A percentile compares a stretch with the other conserved stretches of the same genome.
Evolutionary conservation across 2,329 filamentous ascomycete species (phyloP).

Genomic region (Calonectria pauciramosa): DNA sequence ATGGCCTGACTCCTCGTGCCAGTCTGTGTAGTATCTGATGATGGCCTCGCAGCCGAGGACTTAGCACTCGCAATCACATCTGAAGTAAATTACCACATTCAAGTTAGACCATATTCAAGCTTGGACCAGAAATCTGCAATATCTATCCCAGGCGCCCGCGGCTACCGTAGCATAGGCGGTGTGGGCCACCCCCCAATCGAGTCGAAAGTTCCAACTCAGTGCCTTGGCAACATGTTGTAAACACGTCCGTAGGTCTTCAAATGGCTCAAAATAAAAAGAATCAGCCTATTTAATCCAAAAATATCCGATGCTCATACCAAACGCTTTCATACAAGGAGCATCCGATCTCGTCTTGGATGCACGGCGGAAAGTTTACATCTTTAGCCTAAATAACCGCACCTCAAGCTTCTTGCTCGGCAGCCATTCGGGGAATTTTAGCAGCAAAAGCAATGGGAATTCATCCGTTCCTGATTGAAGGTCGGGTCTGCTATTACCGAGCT

Average conservation of each 20-base stretch:
- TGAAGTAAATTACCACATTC: no score
- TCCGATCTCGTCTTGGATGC: fast-evolving
- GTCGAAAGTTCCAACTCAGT: not conserved
- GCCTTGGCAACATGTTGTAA: not conserved
- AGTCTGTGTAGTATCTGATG: no score
- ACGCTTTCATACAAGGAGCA: not conserved
- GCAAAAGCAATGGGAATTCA: not conserved
- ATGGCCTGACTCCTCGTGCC: no score
- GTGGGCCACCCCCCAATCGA: no score
- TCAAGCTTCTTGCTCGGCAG: no score
- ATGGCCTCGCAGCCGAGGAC: no score
- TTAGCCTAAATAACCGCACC: not conserved
- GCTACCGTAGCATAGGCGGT: no score
- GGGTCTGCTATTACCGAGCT: not conserved
- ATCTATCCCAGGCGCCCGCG: no score
- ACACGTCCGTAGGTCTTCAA: not conserved
- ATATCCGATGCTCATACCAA: not conserved
- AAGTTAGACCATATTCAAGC: no score
- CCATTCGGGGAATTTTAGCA: not conserved
- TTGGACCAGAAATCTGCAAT: no score
- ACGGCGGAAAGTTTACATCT: not conserved
- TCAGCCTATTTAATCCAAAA: not conserved
- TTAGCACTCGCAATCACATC: no score
- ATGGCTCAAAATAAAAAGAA: not conserved
- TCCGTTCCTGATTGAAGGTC: not conserved